Base-by-base conservation (phyloP, 2,329 filamentous ascomycete genomes). In the Trichoderma atrobrunneum region DNA sequence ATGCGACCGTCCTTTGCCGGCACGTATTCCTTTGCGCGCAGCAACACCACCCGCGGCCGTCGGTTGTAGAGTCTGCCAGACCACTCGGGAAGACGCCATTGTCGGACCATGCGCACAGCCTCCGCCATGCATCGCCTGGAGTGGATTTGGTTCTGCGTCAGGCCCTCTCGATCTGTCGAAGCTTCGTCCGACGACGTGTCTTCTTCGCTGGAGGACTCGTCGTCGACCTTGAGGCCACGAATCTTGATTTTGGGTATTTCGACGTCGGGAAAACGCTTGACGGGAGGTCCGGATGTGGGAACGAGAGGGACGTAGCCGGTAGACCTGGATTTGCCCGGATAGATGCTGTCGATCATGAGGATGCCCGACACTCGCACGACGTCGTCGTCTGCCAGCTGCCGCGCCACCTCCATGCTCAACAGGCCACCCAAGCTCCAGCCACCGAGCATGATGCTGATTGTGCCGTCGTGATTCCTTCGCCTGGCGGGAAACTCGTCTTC, bases 351-450 rank as follows among this genome's bases (percentile, higher is more conserved):
- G 21, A 89, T 79, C 80, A 88, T 84, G 72, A 89, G 76, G 61
- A 89, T 83, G 16, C 87, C 87, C 0, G 83, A 74, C 11, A 89
- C 81, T 1, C 79, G 79, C 28, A 87, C 77, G 14, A 74, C 72
- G 1, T 74, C 70, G 16, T 83, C 81, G 8, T 77, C 76, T 18
- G 78, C 78, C 8, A 88, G 78, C 73, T 84, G 78, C 65, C 81
- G 79, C 7, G 87, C 83, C 64, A 88, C 81, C 76, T 89, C 85
- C 14, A 89, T 80, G 7, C 86, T 83, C 18, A 88, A 76, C 57
- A 86, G 76, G 0, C 87, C 87, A 14, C 87, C 87, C 5, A 89
- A 76, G 5, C 86, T 88, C 87, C 87, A 89, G 4, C 87, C 87
- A 3, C 87, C 87, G 10, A 89, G 77, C 6, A 89, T 76, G 54